A percentile compares a stretch with the other conserved stretches of the same genome.
Conservation (phyloP, 257 asterid genomes). For the Solanum sitiens region DNA sequence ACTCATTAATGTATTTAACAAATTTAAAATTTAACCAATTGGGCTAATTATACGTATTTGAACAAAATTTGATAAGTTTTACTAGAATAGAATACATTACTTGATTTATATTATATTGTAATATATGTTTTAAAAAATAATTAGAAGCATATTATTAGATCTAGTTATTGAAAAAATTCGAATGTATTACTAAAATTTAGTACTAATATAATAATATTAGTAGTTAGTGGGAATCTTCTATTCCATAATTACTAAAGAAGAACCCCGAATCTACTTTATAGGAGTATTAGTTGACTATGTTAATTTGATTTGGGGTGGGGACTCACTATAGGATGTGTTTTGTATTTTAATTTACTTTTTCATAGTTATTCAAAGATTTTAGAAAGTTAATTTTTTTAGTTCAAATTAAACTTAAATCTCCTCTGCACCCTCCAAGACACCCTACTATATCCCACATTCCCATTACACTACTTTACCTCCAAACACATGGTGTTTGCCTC, state of each 20-base stretch:
- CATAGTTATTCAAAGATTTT: not conserved
- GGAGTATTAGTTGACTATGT: not conserved
- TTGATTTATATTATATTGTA: too few species aligned
- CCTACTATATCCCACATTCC: not conserved
- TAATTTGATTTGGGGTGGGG: not conserved
- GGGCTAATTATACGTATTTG: not conserved
- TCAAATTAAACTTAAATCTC: too few species aligned
- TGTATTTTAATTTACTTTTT: too few species aligned
- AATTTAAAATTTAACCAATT: not conserved
- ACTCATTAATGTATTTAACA: not conserved
- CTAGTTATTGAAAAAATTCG: too few species aligned
- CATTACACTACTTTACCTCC: not conserved
- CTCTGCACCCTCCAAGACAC: too few species aligned
- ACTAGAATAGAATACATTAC: too few species aligned
- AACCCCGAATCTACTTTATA: not conserved
- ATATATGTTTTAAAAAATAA: too few species aligned
- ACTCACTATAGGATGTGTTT: too few species aligned
- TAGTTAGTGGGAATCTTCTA: not conserved
- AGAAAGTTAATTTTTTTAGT: too few species aligned
- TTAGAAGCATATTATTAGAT: not conserved
- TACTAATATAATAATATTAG: too few species aligned
- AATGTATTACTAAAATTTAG: not conserved
- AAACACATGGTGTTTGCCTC: too few species aligned
- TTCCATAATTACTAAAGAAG: not conserved
- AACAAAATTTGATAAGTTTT: not conserved